Evolutionary conservation across 495 filamentous ascomycete genomes (phyloP).

Genomic region (Aspergillus nanangensis): DNA sequence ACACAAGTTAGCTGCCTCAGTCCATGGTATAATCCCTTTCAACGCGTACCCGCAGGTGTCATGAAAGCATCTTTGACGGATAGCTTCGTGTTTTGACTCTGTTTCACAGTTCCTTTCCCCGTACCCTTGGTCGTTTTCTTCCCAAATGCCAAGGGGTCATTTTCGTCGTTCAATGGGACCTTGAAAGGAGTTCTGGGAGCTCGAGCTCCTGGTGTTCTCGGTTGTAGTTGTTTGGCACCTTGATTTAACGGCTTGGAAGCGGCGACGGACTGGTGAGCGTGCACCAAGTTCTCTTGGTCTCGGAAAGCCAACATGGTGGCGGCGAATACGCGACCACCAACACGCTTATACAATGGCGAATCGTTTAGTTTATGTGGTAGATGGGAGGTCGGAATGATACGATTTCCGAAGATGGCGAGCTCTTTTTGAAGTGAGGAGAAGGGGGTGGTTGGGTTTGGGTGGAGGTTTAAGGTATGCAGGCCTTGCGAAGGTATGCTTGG

Average conservation of each 20-base stretch:
- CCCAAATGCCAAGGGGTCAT: slow-evolving; percentile 55
- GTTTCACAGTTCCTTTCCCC: slow-evolving; percentile 57
- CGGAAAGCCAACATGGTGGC: slow-evolving; percentile 70
- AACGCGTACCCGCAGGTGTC: slow-evolving; percentile 72
- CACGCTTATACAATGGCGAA: too few relatives aligned
- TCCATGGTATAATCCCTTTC: not conserved
- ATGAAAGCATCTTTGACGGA: slow-evolving; percentile 62
- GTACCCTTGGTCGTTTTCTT: slow-evolving; percentile 62
- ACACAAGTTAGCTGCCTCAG: slow-evolving; percentile 19
- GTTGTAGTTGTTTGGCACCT: slow-evolving; percentile 52
- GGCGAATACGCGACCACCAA: slow-evolving; percentile 13
- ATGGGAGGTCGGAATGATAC: not conserved
- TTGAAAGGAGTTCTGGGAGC: slow-evolving; percentile 83
- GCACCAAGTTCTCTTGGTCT: slow-evolving; percentile 87
- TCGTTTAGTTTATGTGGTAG: too few relatives aligned
- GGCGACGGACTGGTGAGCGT: slow-evolving; percentile 70
- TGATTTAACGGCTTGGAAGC: slow-evolving; percentile 76
- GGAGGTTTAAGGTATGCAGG: not conserved
- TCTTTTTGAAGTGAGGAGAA: not conserved
- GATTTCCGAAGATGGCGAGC: not conserved
- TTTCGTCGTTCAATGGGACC: slow-evolving; percentile 83
- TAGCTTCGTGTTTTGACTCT: slow-evolving; percentile 59
- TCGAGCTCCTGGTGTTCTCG: slow-evolving; percentile 75
- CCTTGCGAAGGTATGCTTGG: not conserved
- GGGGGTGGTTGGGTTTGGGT: not conserved